Evolutionary conservation across 768 basidiomycete species (phyloP).

Genomic region (Solioccasus polychromus): DNA sequence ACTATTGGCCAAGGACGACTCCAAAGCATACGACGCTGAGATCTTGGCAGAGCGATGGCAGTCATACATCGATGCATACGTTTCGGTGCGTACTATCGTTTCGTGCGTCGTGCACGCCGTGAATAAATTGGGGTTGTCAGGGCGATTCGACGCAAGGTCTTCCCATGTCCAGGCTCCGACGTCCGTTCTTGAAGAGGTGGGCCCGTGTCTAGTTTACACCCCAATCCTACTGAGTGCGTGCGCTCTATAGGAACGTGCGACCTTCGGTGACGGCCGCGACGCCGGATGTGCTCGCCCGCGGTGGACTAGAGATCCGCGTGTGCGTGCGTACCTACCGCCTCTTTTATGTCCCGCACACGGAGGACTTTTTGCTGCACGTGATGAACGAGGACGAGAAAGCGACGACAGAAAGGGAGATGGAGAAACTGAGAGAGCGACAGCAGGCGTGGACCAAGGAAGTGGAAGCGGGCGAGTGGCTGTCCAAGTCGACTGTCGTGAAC

Average conservation of each 20-base stretch:
- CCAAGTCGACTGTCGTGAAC: not conserved
- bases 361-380: constrained; percentile 20
- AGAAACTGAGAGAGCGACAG: constrained; percentile 9
- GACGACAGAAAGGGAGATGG: not conserved
- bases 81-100: constrained; percentile 45
- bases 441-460: constrained; percentile 15
- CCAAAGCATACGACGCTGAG: constrained; percentile 71
- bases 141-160: constrained; percentile 57
- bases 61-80: constrained; percentile 73
- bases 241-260: constrained; percentile 20
- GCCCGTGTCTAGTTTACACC: constrained; percentile 11
- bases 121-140: constrained; percentile 32
- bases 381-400: constrained; percentile 10
- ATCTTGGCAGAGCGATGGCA: constrained; percentile 78
- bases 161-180: constrained; percentile 41
- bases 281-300: constrained; percentile 48
- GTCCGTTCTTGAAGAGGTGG: constrained; percentile 68
- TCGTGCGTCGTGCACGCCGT: not conserved
- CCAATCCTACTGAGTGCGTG: not conserved
- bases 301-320: constrained; percentile 77
- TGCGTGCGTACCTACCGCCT: constrained; percentile 50
- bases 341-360: constrained; percentile 26
- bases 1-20: constrained; percentile 77
- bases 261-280: constrained; percentile 21
- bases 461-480: constrained; percentile 13